A percentile compares a stretch with the other conserved stretches of the same genome.
phyloP scores from a whole-genome alignment of 164 flowering plant species.

The Cinnamomum micranthum region DNA sequence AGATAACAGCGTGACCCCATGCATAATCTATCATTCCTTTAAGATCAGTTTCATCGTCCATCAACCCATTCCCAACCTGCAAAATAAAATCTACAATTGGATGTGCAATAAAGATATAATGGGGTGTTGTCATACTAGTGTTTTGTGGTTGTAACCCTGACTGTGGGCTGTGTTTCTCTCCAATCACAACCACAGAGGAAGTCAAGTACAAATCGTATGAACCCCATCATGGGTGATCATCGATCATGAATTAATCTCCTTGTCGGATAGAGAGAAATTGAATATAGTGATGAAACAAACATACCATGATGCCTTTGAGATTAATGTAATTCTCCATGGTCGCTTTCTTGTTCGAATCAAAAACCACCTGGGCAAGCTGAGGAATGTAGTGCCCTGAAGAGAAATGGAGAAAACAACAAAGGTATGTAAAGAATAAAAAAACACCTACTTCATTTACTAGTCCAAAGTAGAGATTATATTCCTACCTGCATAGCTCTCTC shows the following conservation, averaged over 20 bases:
- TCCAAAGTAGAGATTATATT: background rate
- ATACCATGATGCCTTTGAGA: conserved; percentile 89
- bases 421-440: background rate
- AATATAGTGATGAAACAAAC: background rate
- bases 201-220: too few species aligned
- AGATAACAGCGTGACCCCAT: conserved; percentile 80
- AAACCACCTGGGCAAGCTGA: conserved; percentile 82
- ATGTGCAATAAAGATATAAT: too few species aligned
- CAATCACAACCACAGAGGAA: too few species aligned
- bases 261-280: too few species aligned
- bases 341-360: conserved; percentile 42
- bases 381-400: conserved; percentile 85
- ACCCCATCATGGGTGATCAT: too few species aligned
- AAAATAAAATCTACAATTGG: background rate
- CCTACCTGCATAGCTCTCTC: conserved; percentile 89
- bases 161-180: too few species aligned
- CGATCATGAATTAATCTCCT: too few species aligned
- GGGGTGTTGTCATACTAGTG: too few species aligned
- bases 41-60: conserved; percentile 69
- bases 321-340: conserved; percentile 39
- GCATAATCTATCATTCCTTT: conserved; percentile 72
- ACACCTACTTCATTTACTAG: background rate
- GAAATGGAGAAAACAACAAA: background rate
- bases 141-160: too few species aligned
- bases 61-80: conserved; percentile 74